These are phyloP conservation scores for Yamadazyma nakazawae DNA, from an alignment of 805 yeast species.

Conservation along the genomic window DNA sequence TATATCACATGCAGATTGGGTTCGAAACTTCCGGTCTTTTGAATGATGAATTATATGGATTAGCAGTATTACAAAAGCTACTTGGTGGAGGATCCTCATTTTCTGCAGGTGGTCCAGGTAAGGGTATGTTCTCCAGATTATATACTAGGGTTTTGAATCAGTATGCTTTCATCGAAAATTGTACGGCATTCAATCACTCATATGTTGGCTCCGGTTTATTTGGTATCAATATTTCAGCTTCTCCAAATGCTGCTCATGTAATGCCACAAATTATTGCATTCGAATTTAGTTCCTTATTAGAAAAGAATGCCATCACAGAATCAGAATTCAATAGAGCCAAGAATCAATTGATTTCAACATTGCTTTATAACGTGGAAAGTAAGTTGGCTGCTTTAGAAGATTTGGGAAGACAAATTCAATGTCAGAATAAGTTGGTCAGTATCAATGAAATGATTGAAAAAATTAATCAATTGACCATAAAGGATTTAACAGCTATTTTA, in stretches of 20 bases:
- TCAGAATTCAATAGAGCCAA: constrained; percentile 86
- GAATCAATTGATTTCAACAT: constrained; percentile 81
- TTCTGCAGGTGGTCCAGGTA: constrained; percentile 98
- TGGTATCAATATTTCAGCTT: constrained; percentile 81
- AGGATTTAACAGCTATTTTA: constrained; percentile 73
- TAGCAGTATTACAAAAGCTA: constrained; percentile 84
- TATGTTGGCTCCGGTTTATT: constrained; percentile 88
- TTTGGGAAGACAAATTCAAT: constrained; percentile 89
- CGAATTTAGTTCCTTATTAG: constrained; percentile 36
- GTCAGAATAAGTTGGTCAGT: constrained; percentile 71
- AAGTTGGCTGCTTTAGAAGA: constrained; percentile 94
- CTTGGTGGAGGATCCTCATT: constrained; percentile 98
- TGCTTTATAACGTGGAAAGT: constrained; percentile 90
- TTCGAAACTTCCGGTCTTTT: constrained; percentile 84
- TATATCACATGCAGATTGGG: constrained; percentile 81
- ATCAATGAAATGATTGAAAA: constrained; percentile 77
- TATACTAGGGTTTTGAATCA: constrained; percentile 90
- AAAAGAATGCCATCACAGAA: constrained; percentile 49
- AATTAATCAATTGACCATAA: constrained; percentile 64
- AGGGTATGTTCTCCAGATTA: constrained; percentile 95
- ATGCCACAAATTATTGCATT: constrained; percentile 72
- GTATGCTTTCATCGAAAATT: constrained; percentile 86
- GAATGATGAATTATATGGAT: constrained; percentile 83
- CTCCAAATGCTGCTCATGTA: constrained; percentile 82
- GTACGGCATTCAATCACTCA: constrained; percentile 84